Base-by-base conservation (phyloP, 768 basidiomycete genomes). In the Cystofilobasidium bisporidii region DNA sequence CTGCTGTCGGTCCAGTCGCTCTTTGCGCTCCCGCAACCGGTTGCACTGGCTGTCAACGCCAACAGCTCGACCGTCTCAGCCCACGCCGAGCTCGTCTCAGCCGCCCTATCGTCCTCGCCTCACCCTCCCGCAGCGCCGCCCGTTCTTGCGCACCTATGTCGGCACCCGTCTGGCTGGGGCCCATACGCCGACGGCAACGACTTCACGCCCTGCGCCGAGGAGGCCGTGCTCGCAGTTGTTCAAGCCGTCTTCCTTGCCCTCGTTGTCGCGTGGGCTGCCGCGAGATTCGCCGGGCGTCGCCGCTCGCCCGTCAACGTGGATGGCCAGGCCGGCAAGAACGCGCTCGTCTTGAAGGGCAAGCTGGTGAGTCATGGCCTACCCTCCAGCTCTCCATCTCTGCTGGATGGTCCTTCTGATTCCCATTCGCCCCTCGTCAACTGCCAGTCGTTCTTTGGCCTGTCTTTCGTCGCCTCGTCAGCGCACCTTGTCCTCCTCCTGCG, bases 181-280 rank as follows among this genome's bases (percentile, higher is more conserved):
- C 78, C 81, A 20, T 77, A 84, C 22, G 91, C 89, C 0, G 75
- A 68, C 63, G 78, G 81, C 18, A 89, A 91, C 74, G 91, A 93
- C 75, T 71, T 86, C 12, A 88, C 90, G 0, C 82, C 84, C 18
- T 94, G 91, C 75, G 88, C 87, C 71, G 87, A 93, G 72, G 86
- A 90, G 70, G 86, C 84, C 18, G 73, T 86, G 22, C 43, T 38
- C n/a, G 22, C n/a, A n/a, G 28, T 47, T 28, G 26, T 55, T 24
- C 24, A 33, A 26, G 48, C 9, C 0, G 20, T 57, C 3, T 45
- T 67, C 41, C 38, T 67, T 5, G 18, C 66, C 24, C 24, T 40
- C 18, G 58, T 36, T 9, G 20, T 36, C 32, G 22, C 40, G 48
- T 36, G 63, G 63, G 48, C 32, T 30, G 28, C 18, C 20, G 43